Base-by-base conservation (phyloP, 768 basidiomycete genomes). In the Podaxis mareebaensis region DNA sequence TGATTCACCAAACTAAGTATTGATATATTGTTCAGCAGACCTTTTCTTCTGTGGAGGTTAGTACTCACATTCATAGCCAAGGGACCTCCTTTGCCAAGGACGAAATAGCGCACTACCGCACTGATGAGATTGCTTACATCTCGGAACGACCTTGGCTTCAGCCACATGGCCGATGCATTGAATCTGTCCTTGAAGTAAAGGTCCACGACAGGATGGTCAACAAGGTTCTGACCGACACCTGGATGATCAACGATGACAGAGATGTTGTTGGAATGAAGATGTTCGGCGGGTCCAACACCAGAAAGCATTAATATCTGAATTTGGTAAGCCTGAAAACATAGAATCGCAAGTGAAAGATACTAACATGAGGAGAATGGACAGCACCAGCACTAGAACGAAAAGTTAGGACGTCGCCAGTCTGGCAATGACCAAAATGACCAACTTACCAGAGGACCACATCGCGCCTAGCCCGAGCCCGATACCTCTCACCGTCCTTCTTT, bases 181-280 rank as follows among this genome's bases (percentile, higher is more conserved):
- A 73, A 73, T 58, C 80, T 87, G 65, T 88, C 85, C 65, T 79
- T 80, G 72, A 83, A 79, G 66, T 79, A 78, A 28, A 85, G 58
- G 67, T 81, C 77, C 54, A 89, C 79, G 13, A 80, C 78, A 3
- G 81, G 78, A 68, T 94, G 93, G 69, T 95, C 93, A 51, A 82
- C 77, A 17, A 95, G 81, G 71, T 93, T 82, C 8, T 82, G 77
- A 13, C 93, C 93, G n/a, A 95, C 92, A 12, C 87, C 87, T 0
- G 90, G 88, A 2, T 89, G 82, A 67, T 93, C 85, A 7, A 84
- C 69, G 22, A 88, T 75, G 33, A 87, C 74, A 0, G 83, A 76
- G 24, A 95, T 87, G 5, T 74, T 73, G 60, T 86, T 76, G 40
- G 77, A 71, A 11, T 76, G 66, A 40, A 94, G 78, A 12, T 90